Conservation (phyloP, 306 rosid genomes). For the Luffa aegyptiaca region DNA sequence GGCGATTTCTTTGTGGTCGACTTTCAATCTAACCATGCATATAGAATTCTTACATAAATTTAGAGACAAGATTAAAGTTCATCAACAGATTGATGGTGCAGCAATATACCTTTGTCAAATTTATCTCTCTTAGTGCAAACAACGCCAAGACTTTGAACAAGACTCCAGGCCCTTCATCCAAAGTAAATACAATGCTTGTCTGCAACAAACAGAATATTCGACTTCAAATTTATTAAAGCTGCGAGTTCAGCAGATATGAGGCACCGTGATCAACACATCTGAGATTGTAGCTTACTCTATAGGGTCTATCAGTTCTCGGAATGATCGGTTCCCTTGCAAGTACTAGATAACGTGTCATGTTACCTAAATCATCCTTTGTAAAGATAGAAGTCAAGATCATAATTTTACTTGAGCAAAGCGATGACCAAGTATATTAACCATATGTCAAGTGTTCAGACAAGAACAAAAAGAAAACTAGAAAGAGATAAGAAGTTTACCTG, state of each 20-base stretch:
- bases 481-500: conserved; percentile 35
- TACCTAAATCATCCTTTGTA: conserved; percentile 50
- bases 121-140: conserved; percentile 65
- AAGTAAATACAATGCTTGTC: conserved; percentile 80
- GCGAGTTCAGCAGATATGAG: background rate
- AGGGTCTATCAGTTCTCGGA: conserved; percentile 46
- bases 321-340: conserved; percentile 81
- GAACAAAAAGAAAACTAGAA: background rate
- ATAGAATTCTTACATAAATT: background rate
- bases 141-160: conserved; percentile 83
- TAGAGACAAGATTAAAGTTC: background rate
- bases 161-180: conserved; percentile 82
- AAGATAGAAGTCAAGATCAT: background rate
- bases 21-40: conserved; percentile 52
- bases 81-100: background rate
- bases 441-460: background rate
- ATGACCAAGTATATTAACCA: background rate
- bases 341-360: conserved; percentile 70
- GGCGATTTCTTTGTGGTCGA: conserved; percentile 63
- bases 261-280: background rate
- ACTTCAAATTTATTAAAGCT: conserved; percentile 15
- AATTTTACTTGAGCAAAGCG: background rate
- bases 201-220: conserved; percentile 19
- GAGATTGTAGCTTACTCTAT: conserved; percentile 38
- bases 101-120: conserved; percentile 48